phyloP scores from a whole-genome alignment of 768 basidiomycete genomes.

The Tylopilus intermedius region DNA sequence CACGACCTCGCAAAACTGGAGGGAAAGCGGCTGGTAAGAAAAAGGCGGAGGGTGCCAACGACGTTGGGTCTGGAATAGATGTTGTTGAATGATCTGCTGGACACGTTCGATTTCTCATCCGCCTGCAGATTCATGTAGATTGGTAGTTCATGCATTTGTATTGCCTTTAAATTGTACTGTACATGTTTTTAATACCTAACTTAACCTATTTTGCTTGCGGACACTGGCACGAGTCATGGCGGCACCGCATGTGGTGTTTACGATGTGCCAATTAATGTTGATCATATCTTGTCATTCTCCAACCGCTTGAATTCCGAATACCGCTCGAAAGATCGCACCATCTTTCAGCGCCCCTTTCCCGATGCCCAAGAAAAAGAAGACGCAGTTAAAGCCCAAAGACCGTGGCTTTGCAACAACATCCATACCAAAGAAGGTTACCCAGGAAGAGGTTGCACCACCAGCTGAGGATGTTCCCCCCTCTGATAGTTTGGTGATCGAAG shows the following conservation, averaged over 20 bases:
- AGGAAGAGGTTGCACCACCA: slow-evolving; percentile 21
- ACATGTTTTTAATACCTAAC: slow-evolving; percentile 25
- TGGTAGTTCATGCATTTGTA: slow-evolving; percentile 27
- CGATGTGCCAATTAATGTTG: neutral
- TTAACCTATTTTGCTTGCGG: slow-evolving; percentile 6
- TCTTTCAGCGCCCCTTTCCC: neutral
- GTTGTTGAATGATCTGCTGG: slow-evolving; percentile 20
- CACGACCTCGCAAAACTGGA: slow-evolving; percentile 28
- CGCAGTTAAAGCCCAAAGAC: slow-evolving; percentile 65
- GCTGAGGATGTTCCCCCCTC: slow-evolving; percentile 4
- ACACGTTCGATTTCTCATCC: slow-evolving; percentile 13
- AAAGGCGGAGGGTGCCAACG: slow-evolving; percentile 25
- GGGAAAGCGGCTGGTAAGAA: slow-evolving; percentile 30
- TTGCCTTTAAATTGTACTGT: slow-evolving; percentile 22
- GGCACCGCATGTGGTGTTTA: neutral
- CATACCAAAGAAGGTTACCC: slow-evolving; percentile 66
- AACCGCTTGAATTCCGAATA: neutral
- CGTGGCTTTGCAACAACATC: slow-evolving; percentile 83
- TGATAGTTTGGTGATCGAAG: slow-evolving; percentile 6
- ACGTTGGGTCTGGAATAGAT: slow-evolving; percentile 25
- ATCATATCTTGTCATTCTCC: neutral
- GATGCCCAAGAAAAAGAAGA: slow-evolving; percentile 86
- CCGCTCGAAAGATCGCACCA: neutral
- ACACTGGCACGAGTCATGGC: neutral
- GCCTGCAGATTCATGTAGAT: slow-evolving; percentile 25